Base-by-base conservation (phyloP, 371 early-diverging fungal species). In the Mortierella sp. region DNA sequence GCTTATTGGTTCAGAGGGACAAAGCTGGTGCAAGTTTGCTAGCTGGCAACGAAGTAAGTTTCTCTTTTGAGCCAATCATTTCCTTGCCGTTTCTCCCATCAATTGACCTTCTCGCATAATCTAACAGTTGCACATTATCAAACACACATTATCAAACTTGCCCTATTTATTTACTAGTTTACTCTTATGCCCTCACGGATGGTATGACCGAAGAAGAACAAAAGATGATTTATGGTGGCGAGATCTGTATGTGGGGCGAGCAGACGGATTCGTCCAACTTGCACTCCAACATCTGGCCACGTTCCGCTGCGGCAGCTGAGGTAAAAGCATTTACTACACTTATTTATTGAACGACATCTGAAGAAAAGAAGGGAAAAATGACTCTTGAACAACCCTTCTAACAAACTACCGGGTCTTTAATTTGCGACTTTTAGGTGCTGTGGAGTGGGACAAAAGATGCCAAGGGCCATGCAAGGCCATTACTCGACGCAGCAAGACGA, bases 251-350 rank as follows among this genome's bases (percentile, higher is more conserved):
- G 70, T 96, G 96, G 97, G 82, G 92, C 8, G 96, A 96, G 79
- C 96, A 95, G 82, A 85, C 90, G 9, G 96, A 95, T 78, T 78
- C 88, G 44, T 88, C 89, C 21, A 91, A 92, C 55, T 83, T 96
- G 6, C 95, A 96, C 81, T 60, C 84, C 3, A 88, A 89, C 11
- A 83, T 95, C n/a, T 96, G 96, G 96, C 96, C 96, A 38, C 93
- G 96, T 38, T 79, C 94, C 57, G 89, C 94, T 9, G 95, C 96
- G 19, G 93, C 93, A 50, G 96, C 95, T n/a, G 96, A 96, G 88
- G 83, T 81, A 80, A 73, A 48, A 11, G 11, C 44, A 16, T 38
- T 70, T 21, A 14, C 31, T 1, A n/a, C 7, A 2, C 45, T 38
- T 45, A 3, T 6, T 3, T 38, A 5, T 5, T 38, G 42, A 38